A percentile compares a stretch with the other conserved stretches of the same genome.
Conservation (phyloP, 2,329 filamentous ascomycete genomes). For the Monilinia vaccinii-corymbosi region DNA sequence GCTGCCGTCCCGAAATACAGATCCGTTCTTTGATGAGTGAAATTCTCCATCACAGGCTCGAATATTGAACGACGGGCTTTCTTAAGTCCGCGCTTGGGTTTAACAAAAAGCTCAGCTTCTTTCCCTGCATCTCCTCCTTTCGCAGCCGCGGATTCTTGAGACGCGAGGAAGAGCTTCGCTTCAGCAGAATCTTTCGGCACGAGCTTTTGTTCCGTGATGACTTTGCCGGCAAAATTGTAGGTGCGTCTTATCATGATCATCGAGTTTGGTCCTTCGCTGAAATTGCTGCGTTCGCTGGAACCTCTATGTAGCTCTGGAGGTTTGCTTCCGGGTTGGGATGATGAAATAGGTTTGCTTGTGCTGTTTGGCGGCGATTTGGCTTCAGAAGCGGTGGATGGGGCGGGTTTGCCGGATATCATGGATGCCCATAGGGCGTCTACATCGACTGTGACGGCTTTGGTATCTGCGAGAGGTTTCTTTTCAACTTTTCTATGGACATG, state of each 20-base stretch:
- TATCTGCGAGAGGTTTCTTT: conserved; percentile 23
- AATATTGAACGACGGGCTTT: conserved; percentile 46
- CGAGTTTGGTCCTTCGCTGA: conserved; percentile 27
- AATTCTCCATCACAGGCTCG: conserved; percentile 43
- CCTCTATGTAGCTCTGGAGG: conserved; percentile 6
- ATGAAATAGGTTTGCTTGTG: not conserved
- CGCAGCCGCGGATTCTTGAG: conserved; percentile 27
- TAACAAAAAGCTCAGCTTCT: conserved; percentile 15
- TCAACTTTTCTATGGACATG: conserved; percentile 16
- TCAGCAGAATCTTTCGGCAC: conserved; percentile 57
- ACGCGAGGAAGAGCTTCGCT: conserved; percentile 53
- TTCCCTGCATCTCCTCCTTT: conserved; percentile 6
- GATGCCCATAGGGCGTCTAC: conserved; percentile 63
- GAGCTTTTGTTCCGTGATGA: conserved; percentile 63
- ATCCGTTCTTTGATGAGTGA: conserved; percentile 39
- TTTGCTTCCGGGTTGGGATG: not conserved
- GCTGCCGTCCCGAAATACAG: conserved; percentile 46
- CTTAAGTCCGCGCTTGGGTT: conserved; percentile 28
- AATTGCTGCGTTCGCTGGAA: conserved; percentile 18
- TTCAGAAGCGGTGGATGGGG: conserved; percentile 4
- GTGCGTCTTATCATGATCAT: conserved; percentile 58
- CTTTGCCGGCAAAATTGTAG: conserved; percentile 66
- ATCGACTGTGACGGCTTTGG: conserved; percentile 49
- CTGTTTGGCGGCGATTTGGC: not conserved
- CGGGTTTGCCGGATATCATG: conserved; percentile 43